Base-by-base conservation (phyloP, 140 eudicot genomes). In the Cichorium intybus region DNA sequence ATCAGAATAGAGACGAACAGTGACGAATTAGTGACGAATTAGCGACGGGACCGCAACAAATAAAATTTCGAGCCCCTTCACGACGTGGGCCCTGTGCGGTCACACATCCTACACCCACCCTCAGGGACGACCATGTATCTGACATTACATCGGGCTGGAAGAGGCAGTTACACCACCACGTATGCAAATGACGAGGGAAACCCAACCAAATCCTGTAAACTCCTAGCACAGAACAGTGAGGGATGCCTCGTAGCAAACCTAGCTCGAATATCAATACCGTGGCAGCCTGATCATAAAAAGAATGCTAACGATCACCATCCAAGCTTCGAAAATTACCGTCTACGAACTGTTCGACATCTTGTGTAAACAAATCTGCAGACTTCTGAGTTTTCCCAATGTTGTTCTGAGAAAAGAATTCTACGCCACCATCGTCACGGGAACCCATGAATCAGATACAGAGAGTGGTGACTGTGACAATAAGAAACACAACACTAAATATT, bases 161-260 rank as follows among this genome's bases (percentile, higher is more conserved):
- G 33, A 79, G 75, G 58, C 84, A 77, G 24, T 78, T 78, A 3
- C 87, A 52, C 37, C 79, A 76, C 97, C 97, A 91, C 12, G 73
- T 86, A 12, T 79, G 77, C 75, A 91, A 76, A 57, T 57, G 28
- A 21, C 78, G 74, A 62, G 89, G 43, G 43, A 87, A 85, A 7
- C 72, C 77, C 79, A 68, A 61, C 95, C 87, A 87, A 8, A 87
- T 39, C 24, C 78, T 69, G 54, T 74, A 62, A 85, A 82, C 71
- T 78, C 87, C 67, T 91, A 96, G 6, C 95, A 85, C 85, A 77
- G 67, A 85, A 81, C 24, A 66, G 70, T 12, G 78, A 79, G 28
- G 89, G 86, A 1, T 73, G 56, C n/a, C 90, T 90, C 17, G 75
- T 70, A 9, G 85, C 76, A 0, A 84, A 58, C 70, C 79, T 66